Base-by-base conservation (phyloP, 2,329 filamentous ascomycete species). In the Penicillium griseofulvum region DNA sequence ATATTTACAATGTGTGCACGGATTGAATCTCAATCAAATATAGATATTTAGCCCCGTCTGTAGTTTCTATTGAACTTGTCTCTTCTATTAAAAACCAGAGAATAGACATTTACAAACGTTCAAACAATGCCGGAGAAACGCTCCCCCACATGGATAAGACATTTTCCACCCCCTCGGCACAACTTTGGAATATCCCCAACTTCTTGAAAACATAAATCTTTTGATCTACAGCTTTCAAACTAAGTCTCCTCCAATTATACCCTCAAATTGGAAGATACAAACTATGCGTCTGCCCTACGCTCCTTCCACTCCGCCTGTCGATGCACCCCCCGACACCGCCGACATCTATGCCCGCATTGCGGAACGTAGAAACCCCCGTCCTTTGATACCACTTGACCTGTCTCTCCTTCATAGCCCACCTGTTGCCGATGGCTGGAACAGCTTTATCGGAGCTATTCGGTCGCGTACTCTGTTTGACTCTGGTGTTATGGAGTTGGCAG, bases 361-460 rank as follows among this genome's bases (percentile, higher is more conserved):
- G n/a, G 62, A 58, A 39, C 65, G 63, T 8, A 52, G 63, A 28
- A 62, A 78, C 2, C 87, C 88, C 0, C 84, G 88, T 1, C 87
- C 87, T 2, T 81, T 93, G 19, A 88, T 90, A 56, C 75, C 87
- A 0, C 83, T 93, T n/a, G 89, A 93, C 70, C 82, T 90, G 2
- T 80, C 89, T 2, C 83, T 93, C 1, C 81, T 93, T 12, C 89
- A 93, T 76, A 83, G 86, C 19, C 87, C 88, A 1, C 76, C 85
- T 17, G 82, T 93, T 1, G 89, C 89, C 16, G 86, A 90, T 73
- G 89, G 89, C 49, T 85, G 81, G 77, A 84, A 84, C 68, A 74
- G 76, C 45, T 83, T 84, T 66, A 69, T 84, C 8, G 80, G 80
- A 44, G 75, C 81, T 9, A 81, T 84, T 49, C 79, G 82, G 50